These are phyloP conservation scores for Microascus cirrosus DNA, from an alignment of 2,329 filamentous ascomycete genomes.

Conservation along the genomic window DNA sequence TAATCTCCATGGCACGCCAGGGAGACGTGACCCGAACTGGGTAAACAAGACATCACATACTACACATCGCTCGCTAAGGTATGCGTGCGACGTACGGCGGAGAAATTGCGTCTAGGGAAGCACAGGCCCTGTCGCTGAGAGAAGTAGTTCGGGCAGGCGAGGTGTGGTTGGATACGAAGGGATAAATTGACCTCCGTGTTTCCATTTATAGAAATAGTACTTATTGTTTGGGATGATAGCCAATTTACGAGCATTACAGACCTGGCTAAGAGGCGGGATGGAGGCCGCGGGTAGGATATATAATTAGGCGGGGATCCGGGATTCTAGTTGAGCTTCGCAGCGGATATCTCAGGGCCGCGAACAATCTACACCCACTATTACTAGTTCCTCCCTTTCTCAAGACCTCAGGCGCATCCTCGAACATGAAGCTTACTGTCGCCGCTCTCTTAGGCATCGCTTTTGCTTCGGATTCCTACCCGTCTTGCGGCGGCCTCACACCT, in stretches of 20 bases:
- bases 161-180: background rate
- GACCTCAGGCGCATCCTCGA: background rate
- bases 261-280: background rate
- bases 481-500: slow-evolving; percentile 10
- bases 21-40: too few relatives aligned
- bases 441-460: background rate
- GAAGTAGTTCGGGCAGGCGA: background rate
- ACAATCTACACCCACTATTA: background rate
- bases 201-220: slow-evolving; percentile 1
- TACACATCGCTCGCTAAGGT: background rate
- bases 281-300: background rate
- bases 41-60: too few relatives aligned
- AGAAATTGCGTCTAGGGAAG: background rate
- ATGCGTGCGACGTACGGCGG: background rate
- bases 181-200: background rate
- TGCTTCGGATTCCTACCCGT: slow-evolving; percentile 5
- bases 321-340: background rate
- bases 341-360: background rate
- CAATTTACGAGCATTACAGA: background rate
- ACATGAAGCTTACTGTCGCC: background rate
- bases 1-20: too few relatives aligned
- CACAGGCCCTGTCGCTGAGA: background rate
- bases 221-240: background rate
- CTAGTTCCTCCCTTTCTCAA: background rate
- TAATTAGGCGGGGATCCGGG: background rate